phyloP scores from a whole-genome alignment of 2,329 filamentous ascomycete genomes.

The Calonectria crousiana region DNA sequence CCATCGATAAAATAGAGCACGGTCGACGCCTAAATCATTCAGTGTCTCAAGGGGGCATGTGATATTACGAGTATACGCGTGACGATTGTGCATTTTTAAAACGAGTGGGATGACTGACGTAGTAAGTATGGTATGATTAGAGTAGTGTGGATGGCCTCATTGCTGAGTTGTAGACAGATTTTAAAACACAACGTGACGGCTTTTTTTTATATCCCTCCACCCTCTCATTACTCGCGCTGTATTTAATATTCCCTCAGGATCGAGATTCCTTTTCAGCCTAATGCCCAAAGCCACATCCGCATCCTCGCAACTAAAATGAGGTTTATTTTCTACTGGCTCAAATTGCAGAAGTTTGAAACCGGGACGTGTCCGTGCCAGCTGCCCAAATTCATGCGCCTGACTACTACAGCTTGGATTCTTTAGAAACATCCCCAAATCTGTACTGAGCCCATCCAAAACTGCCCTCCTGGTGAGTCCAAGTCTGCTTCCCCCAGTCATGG shows the following conservation, averaged over 20 bases:
- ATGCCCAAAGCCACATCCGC: neutral
- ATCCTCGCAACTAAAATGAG: neutral
- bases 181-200: too few species aligned
- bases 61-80: neutral
- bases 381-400: conserved; percentile 22
- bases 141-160: neutral
- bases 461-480: conserved; percentile 60
- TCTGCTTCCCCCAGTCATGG: conserved; percentile 55
- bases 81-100: neutral
- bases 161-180: too few species aligned
- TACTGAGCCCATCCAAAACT: conserved; percentile 62
- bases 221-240: neutral
- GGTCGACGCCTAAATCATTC: neutral
- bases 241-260: neutral
- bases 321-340: neutral
- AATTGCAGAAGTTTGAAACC: neutral
- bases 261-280: neutral
- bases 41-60: neutral
- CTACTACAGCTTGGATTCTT: conserved; percentile 12
- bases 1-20: neutral
- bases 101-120: neutral
- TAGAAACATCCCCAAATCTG: conserved; percentile 56
- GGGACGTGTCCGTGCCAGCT: neutral
- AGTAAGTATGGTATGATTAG: neutral
- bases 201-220: neutral